These are phyloP conservation scores for Chaetomiaceae sp. DNA, from an alignment of 2,329 filamentous ascomycete species.

Conservation along the genomic window DNA sequence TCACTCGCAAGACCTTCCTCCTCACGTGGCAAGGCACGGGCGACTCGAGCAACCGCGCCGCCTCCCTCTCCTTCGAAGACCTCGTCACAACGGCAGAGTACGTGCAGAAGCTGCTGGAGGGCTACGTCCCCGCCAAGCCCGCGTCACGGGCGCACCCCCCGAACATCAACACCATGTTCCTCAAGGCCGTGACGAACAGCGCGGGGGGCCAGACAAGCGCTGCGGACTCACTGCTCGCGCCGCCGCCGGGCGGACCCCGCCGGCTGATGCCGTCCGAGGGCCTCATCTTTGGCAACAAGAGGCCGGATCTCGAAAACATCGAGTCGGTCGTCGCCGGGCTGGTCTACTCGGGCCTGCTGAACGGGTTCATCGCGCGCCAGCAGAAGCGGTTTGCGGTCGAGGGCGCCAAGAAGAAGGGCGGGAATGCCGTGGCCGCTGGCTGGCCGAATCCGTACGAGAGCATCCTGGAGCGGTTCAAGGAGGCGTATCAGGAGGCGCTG, in stretches of 20 bases:
- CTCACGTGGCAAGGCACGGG: constrained; percentile 58
- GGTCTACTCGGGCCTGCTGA: constrained; percentile 73
- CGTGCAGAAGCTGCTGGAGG: constrained; percentile 60
- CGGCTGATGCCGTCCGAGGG: constrained; percentile 54
- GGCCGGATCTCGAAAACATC: constrained; percentile 59
- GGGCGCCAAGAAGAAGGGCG: constrained; percentile 63
- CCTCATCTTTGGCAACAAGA: constrained; percentile 58
- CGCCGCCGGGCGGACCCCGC: constrained; percentile 44
- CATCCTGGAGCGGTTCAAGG: constrained; percentile 55
- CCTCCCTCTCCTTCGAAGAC: constrained; percentile 68
- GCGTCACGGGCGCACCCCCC: constrained; percentile 30
- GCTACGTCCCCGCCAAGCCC: constrained; percentile 43
- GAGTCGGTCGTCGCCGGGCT: constrained; percentile 73
- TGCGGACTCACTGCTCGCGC: constrained; percentile 39
- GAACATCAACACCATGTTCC: constrained; percentile 46
- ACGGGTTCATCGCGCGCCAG: constrained; percentile 77
- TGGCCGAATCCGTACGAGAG: constrained; percentile 73
- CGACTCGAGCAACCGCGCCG: constrained; percentile 40
- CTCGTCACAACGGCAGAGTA: constrained; percentile 60
- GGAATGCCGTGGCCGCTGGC: constrained; percentile 57
- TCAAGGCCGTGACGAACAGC: constrained; percentile 48
- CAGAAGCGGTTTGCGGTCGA: constrained; percentile 76
- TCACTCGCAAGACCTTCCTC: constrained; percentile 73
- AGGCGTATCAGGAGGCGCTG: constrained; percentile 60
- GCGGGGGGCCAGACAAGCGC: constrained; percentile 19